Base-by-base conservation (phyloP, 441 rosid genomes). In the Populus hybrid region DNA sequence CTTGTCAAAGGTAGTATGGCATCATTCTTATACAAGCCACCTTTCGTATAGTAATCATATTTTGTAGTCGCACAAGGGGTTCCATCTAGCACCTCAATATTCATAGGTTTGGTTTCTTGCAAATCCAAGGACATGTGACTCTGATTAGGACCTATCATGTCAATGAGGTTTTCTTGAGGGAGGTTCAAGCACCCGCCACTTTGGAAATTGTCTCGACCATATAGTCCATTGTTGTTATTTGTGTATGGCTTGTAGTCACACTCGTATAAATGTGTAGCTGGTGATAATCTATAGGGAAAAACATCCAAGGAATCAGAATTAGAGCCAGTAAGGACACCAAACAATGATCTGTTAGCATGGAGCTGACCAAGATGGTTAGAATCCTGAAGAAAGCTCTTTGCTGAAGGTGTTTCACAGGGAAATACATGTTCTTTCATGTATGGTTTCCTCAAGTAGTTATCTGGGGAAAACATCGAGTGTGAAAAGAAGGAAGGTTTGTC, bases 181-280 rank as follows among this genome's bases (percentile, higher is more conserved):
- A 53, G 61, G 61, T 53, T 53, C 61, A 18, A 18, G 61, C 61
- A 53, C 1, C 61, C 61, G 1, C 61, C 21, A 53, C 61, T 79
- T 71, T 82, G 90, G 78, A 88, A 90, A 76, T 90, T 83, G 77
- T 89, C 88, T 87, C 84, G 84, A 11, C 81, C 83, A 50, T 78
- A 84, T 23, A 76, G 77, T 10, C 79, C 68, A 65, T 33, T 68
- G 14, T 7, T 24, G 16, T 23, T 35, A 16, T 59, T 53, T 53
- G 61, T 18, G 61, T 5, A 53, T 53, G 61, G 61, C 61, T 53
- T 53, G 61, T 18, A 53, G n/a, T 18, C 61, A 53, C 9, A 53
- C 61, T 53, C 61, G 21, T 53, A 53, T 53, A 53, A 6, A 53
- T 53, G n/a, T 53, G 61, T 18, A 53, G 61, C 1, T 53, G 61